Conservation (phyloP, 768 basidiomycete species). For the Suillus spraguei region DNA sequence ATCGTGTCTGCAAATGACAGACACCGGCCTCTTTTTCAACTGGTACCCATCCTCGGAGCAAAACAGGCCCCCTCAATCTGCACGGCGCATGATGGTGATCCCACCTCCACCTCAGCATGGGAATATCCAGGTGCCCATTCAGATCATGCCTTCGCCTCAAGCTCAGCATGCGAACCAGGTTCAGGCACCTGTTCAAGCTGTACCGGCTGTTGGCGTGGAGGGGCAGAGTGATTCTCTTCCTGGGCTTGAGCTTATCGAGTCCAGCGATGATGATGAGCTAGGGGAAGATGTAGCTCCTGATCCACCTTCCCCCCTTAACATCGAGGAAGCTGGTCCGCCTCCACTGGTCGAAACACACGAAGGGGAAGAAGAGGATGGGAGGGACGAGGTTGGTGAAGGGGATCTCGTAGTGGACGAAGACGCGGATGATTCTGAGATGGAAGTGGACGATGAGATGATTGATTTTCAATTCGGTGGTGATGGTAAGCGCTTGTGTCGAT, state of each 20-base stretch:
- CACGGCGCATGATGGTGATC: neutral
- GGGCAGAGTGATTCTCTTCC: slow-evolving; percentile 1
- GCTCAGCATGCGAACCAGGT: neutral
- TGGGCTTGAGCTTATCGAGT: slow-evolving; percentile 6
- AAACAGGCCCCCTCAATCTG: neutral
- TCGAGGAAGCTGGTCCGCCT: neutral
- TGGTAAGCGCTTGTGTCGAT: neutral
- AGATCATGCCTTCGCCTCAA: neutral
- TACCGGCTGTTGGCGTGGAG: neutral
- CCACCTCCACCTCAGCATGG: neutral
- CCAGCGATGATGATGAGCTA: neutral
- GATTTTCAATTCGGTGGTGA: slow-evolving; percentile 12
- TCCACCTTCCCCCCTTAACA: neutral
- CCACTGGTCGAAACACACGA: slow-evolving; percentile 6
- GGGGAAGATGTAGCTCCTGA: neutral
- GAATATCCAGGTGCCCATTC: neutral
- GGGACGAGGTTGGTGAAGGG: neutral
- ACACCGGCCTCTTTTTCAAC: slow-evolving; percentile 53
- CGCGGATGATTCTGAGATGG: slow-evolving; percentile 8
- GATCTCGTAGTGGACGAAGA: slow-evolving; percentile 14
- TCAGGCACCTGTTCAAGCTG: neutral
- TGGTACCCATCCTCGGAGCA: slow-evolving; percentile 37
- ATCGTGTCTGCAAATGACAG: slow-evolving; percentile 59
- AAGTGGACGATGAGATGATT: slow-evolving; percentile 12
- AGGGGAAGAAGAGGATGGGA: neutral